These are phyloP conservation scores for Pochonia chlamydosporia DNA, from an alignment of 2,329 filamentous ascomycete genomes.

Conservation along the genomic window DNA sequence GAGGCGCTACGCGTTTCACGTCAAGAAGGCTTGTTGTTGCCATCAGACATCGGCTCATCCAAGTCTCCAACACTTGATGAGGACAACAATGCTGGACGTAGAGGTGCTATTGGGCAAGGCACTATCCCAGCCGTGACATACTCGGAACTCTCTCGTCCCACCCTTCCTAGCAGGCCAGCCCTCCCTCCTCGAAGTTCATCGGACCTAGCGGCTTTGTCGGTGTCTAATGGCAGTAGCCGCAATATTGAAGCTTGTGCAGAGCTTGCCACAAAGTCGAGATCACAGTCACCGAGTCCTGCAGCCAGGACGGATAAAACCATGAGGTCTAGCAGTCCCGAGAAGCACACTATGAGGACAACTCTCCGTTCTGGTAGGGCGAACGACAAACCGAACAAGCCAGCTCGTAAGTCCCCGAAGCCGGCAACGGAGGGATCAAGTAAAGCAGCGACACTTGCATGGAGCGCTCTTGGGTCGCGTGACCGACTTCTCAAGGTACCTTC, in stretches of 20 bases:
- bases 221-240: conserved; percentile 20
- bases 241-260: conserved; percentile 12
- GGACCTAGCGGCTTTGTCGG: conserved; percentile 33
- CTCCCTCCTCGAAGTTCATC: conserved; percentile 49
- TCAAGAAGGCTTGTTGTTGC: conserved; percentile 25
- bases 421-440: conserved; percentile 52
- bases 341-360: conserved; percentile 57
- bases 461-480: conserved; percentile 35
- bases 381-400: conserved; percentile 35
- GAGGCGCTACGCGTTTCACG: conserved; percentile 70
- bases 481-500: conserved; percentile 21
- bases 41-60: conserved; percentile 10
- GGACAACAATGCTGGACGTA: conserved; percentile 13
- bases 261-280: conserved; percentile 18
- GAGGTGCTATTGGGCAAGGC: conserved; percentile 70
- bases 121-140: conserved; percentile 79
- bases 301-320: conserved; percentile 31
- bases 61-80: conserved; percentile 15
- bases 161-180: conserved; percentile 51
- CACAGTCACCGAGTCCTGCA: conserved; percentile 26
- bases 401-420: conserved; percentile 35
- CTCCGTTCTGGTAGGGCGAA: conserved; percentile 43
- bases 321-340: conserved; percentile 53
- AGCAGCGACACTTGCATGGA: conserved; percentile 60
- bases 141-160: conserved; percentile 69